Base-by-base conservation (phyloP, 331 rosid genomes). In the Arachis monticola region DNA sequence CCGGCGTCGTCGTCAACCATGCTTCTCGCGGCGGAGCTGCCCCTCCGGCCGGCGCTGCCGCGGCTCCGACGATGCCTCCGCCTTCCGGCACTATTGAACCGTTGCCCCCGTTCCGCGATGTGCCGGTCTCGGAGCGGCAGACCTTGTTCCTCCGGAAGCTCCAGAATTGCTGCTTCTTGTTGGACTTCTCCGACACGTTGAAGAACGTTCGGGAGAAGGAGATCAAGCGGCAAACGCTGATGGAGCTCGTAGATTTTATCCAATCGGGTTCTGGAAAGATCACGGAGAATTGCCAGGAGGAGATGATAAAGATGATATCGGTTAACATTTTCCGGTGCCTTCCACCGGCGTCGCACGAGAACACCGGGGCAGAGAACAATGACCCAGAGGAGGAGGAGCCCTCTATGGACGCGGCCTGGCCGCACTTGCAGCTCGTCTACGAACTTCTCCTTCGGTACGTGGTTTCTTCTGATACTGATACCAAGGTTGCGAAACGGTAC, bases 331-430 rank as follows among this genome's bases (percentile, higher is more conserved):
- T 94, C 71, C 93, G 99, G 73, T 92, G 93, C 80, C 77, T 94
- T 70, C 99, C 97, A 1, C 99, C 99, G 38, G 96, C 96, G 0
- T 79, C 83, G 3, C 92, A 94, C 14, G 99, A 94, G 82, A 92
- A 94, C 62, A 92, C 96, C 0, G 96, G 97, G 7, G 91, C 86
- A 60, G 99, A 91, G 6, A 44, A 77, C 55, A 38, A 80, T 8
- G 98, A 93, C 82, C 97, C 97, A 0, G 99, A 94, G n/a, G 99
- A 94, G 74, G 99, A 94, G 35, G 99, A 94, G 50, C 91, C 94
- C 13, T 87, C 83, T 48, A 59, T 90, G 81, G 99, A 94, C 7
- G 97, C 97, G 0, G 85, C 92, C 0, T 94, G 99, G 99, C 91
- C 93, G 0, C 99, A 94, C 76, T 86, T 94, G 88, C 99, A 94